These are phyloP conservation scores for Ascochyta rabiei DNA, from an alignment of 2,329 filamentous ascomycete species.

Conservation along the genomic window DNA sequence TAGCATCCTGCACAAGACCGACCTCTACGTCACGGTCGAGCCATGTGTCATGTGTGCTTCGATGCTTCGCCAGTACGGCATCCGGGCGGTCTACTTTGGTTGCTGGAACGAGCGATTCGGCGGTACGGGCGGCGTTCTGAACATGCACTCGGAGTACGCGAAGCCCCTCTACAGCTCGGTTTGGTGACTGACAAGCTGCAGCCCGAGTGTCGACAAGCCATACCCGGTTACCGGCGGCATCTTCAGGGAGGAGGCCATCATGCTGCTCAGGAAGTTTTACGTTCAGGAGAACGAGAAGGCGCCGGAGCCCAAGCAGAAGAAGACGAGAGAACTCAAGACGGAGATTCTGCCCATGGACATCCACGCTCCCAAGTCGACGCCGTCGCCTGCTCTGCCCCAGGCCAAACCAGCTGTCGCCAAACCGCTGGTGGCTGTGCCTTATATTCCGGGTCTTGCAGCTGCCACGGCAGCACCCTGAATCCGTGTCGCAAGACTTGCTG, in stretches of 20 bases:
- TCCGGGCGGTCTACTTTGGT: conserved; percentile 91
- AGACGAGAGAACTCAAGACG: conserved; percentile 67
- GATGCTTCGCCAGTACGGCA: conserved; percentile 83
- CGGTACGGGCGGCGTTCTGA: conserved; percentile 91
- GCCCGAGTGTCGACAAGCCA: conserved; percentile 73
- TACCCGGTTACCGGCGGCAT: conserved; percentile 87
- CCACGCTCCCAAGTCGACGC: conserved; percentile 43
- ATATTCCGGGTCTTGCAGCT: conserved; percentile 8
- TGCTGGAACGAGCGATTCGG: conserved; percentile 97
- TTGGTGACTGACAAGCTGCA: conserved; percentile 38
- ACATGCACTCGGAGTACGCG: conserved; percentile 73
- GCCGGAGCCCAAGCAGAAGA: conserved; percentile 68
- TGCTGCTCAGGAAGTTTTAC: conserved; percentile 90
- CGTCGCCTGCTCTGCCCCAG: conserved; percentile 23
- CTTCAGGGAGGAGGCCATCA: conserved; percentile 90
- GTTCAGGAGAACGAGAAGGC: conserved; percentile 95
- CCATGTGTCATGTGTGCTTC: conserved; percentile 99
- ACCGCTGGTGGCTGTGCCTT: conserved; percentile 9
- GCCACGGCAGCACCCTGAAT: conserved; percentile 1
- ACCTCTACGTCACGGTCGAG: conserved; percentile 96
- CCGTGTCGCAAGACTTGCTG: too few relatives aligned
- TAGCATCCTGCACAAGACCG: conserved; percentile 72
- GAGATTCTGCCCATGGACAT: conserved; percentile 58
- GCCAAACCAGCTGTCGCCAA: not conserved
- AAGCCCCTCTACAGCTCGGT: not conserved